phyloP scores from a whole-genome alignment of 176 grass and related monocot genomes.

The Microstegium vimineum region DNA sequence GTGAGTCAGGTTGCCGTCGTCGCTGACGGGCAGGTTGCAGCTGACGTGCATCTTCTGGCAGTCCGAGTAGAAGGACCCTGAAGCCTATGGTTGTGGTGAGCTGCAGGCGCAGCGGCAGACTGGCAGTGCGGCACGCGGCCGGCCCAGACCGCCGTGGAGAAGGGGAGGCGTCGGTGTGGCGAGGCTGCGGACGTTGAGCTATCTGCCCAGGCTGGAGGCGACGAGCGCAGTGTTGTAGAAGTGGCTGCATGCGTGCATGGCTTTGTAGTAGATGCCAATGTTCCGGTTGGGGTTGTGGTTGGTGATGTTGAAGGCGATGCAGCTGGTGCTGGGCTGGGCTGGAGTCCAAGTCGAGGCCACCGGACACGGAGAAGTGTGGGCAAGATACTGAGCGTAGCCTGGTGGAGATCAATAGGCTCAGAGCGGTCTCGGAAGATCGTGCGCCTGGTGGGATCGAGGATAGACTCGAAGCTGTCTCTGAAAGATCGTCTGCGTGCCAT shows the following conservation, averaged over 20 bases:
- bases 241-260: slow-evolving; percentile 27
- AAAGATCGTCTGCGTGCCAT: too few relatives aligned
- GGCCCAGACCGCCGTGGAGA: slow-evolving; percentile 4
- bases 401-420: too few relatives aligned
- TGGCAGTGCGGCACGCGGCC: slow-evolving; percentile 19
- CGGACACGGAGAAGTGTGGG: slow-evolving; percentile 26
- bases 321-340: not conserved
- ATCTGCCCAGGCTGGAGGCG: slow-evolving; percentile 27
- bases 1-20: slow-evolving; percentile 35
- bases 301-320: slow-evolving; percentile 45
- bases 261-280: slow-evolving; percentile 62
- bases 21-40: slow-evolving; percentile 32
- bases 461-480: too few relatives aligned
- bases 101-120: slow-evolving; percentile 48
- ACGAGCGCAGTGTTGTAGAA: slow-evolving; percentile 39
- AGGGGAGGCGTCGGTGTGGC: not conserved
- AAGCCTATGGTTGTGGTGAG: slow-evolving; percentile 38
- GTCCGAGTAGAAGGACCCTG: slow-evolving; percentile 33
- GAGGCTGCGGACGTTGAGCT: slow-evolving; percentile 15
- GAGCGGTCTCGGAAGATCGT: too few relatives aligned
- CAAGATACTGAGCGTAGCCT: too few relatives aligned
- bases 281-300: slow-evolving; percentile 49
- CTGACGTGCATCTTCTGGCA: slow-evolving; percentile 40
- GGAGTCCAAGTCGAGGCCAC: not conserved
- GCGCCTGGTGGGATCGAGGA: too few relatives aligned